Percentiles rank a stretch among this genome's conserved stretches.
Conservation (phyloP, 805 yeast genomes). For the Lipomyces starkeyi region DNA sequence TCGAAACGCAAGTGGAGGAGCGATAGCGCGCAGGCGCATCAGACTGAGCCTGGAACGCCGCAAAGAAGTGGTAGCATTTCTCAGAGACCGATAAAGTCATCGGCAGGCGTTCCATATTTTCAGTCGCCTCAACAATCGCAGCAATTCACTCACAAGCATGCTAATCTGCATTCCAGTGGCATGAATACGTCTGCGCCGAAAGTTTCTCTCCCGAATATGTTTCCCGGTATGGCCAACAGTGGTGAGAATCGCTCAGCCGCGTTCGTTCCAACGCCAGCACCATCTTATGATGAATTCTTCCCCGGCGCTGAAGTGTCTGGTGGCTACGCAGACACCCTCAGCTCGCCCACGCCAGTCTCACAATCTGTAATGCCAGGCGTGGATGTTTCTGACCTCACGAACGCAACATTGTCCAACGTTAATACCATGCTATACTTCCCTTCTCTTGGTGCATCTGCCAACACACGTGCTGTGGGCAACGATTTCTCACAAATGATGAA, state of each 20-base stretch:
- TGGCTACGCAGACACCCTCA: not conserved
- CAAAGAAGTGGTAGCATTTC: not conserved
- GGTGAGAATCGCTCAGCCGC: not conserved
- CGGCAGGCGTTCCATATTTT: not conserved
- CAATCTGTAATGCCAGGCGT: not conserved
- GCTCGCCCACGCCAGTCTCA: not conserved
- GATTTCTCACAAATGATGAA: not conserved
- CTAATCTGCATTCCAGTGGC: not conserved
- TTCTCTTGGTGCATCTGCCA: slow-evolving; percentile 10
- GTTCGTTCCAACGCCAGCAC: not conserved
- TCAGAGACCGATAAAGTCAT: not conserved
- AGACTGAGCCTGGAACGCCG: not conserved
- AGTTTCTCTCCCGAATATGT: not conserved
- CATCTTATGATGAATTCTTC: not conserved
- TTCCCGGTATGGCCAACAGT: not conserved
- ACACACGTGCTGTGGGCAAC: not conserved
- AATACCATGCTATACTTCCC: slow-evolving; percentile 32
- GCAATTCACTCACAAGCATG: not conserved
- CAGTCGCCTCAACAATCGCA: not conserved
- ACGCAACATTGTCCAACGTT: slow-evolving; percentile 19
- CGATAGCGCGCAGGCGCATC: not conserved
- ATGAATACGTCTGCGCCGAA: not conserved
- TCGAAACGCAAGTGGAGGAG: slow-evolving; percentile 31
- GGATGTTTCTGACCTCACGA: slow-evolving; percentile 14
- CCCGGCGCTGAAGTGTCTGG: not conserved